Evolutionary conservation across 306 rosid species (phyloP).

Genomic region (barrel medic (Medicago truncatula)): DNA sequence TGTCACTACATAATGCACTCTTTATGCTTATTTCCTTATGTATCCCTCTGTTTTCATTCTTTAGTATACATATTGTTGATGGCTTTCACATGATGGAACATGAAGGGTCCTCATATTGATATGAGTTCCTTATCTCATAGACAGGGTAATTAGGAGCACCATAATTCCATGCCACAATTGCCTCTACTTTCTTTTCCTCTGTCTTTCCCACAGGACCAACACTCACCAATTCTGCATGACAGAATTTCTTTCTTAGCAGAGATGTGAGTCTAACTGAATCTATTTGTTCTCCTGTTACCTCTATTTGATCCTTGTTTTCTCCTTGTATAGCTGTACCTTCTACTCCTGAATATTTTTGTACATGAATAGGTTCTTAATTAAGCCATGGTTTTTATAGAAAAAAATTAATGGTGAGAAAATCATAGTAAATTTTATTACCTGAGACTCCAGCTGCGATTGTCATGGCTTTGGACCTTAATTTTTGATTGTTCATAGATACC

Average conservation of each 20-base stretch:
- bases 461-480: slow-evolving; percentile 48
- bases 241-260: slow-evolving; percentile 49
- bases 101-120: slow-evolving; percentile 13
- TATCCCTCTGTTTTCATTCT: not conserved
- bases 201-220: slow-evolving; percentile 43
- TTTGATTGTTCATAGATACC: slow-evolving; percentile 43
- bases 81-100: slow-evolving; percentile 38
- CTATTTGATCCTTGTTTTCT: slow-evolving; percentile 42
- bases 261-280: slow-evolving; percentile 52
- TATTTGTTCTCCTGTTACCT: slow-evolving; percentile 48
- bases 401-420: not conserved
- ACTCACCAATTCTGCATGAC: slow-evolving; percentile 48
- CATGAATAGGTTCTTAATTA: not conserved
- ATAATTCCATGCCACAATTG: not conserved
- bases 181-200: slow-evolving; percentile 3
- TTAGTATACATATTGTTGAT: not conserved
- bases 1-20: not conserved
- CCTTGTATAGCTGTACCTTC: slow-evolving; percentile 42
- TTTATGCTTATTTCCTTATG: not conserved
- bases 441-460: slow-evolving; percentile 52
- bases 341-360: slow-evolving; percentile 43
- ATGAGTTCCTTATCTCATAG: not conserved
- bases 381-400: not conserved
- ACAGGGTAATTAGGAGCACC: slow-evolving; percentile 16
- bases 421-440: slow-evolving; percentile 40